Base-by-base conservation (phyloP, 1,284 basidiomycete species). In the Puccinia coronata region DNA sequence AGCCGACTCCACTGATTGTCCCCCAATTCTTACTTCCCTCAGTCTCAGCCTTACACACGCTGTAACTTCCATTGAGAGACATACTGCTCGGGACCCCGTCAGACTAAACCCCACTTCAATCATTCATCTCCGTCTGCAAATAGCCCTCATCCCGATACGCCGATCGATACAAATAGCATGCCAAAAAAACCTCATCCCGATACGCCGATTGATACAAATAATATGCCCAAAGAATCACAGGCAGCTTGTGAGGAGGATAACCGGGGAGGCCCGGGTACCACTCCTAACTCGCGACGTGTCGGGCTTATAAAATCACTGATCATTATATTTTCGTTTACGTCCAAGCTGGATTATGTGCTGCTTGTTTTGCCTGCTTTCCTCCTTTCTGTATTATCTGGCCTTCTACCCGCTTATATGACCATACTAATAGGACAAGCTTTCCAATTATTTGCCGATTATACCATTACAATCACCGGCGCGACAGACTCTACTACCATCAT, bases 391-490 rank as follows among this genome's bases (percentile, higher is more conserved):
- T 87, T 90, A 59, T 89, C 91, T 0, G 93, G 94, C 61, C 90
- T 91, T 51, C 89, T 98, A 51, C 94, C 93, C 0, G 94, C 96
- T 0, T 93, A 93, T 88, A 98, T 98, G 95, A 96, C 96, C 8
- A 89, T 91, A 76, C 90, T 96, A 83, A 88, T 98, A 83, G 96
- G 96, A 41, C 89, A 92, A 76, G 91, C 92, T 6, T 97, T 98
- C 87, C 90, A 93, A 84, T 89, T 91, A 0, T 95, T 97, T 84
- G 88, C 90, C 2, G 83, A 84, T 5, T 91, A 87, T 85, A 82
- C 87, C 87, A 67, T 87, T 87, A 82, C 89, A 88, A 11, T 86
- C 89, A 1, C 85, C 86, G 63, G 76, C 12, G 85, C 85, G 25
- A 34, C 41, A 34, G 57, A 63, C 55, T 59, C 55, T 72, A 16